Conservation (phyloP, 1,284 basidiomycete species). For the Bothia castanella region DNA sequence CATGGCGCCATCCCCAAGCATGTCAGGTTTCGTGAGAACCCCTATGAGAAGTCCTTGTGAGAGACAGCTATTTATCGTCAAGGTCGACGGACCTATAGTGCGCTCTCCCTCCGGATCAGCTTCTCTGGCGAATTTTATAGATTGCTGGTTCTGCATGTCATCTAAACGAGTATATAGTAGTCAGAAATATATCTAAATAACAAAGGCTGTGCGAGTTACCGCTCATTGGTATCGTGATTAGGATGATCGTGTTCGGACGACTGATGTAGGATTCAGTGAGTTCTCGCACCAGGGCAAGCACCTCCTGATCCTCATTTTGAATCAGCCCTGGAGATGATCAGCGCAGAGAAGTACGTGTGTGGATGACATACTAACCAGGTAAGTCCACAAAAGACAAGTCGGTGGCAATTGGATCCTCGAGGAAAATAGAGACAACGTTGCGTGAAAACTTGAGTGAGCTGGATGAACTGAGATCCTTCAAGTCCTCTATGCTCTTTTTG, state of each 20-base stretch:
- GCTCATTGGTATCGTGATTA: constrained; percentile 60
- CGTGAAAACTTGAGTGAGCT: constrained; percentile 46
- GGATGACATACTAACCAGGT: constrained; percentile 36
- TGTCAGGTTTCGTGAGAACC: constrained; percentile 66
- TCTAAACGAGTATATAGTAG: constrained; percentile 36
- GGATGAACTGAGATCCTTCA: constrained; percentile 23
- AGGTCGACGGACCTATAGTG: constrained; percentile 49
- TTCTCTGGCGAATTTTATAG: constrained; percentile 48
- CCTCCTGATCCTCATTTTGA: constrained; percentile 45
- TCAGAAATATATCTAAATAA: not conserved
- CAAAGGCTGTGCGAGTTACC: constrained; percentile 36
- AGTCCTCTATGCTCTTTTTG: constrained; percentile 30
- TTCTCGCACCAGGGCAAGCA: constrained; percentile 44
- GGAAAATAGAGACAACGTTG: constrained; percentile 51
- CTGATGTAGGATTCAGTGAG: constrained; percentile 47
- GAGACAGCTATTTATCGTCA: not conserved
- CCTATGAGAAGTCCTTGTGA: constrained; percentile 33
- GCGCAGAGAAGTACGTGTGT: not conserved
- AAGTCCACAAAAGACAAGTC: constrained; percentile 51
- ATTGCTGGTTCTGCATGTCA: constrained; percentile 62
- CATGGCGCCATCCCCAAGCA: constrained; percentile 43
- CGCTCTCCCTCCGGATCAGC: constrained; percentile 51
- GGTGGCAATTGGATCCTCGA: constrained; percentile 42
- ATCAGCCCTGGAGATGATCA: constrained; percentile 44
- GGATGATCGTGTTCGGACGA: constrained; percentile 48